Conservation (phyloP, 2,329 filamentous ascomycete species). For the Clonostachys byssicola region DNA sequence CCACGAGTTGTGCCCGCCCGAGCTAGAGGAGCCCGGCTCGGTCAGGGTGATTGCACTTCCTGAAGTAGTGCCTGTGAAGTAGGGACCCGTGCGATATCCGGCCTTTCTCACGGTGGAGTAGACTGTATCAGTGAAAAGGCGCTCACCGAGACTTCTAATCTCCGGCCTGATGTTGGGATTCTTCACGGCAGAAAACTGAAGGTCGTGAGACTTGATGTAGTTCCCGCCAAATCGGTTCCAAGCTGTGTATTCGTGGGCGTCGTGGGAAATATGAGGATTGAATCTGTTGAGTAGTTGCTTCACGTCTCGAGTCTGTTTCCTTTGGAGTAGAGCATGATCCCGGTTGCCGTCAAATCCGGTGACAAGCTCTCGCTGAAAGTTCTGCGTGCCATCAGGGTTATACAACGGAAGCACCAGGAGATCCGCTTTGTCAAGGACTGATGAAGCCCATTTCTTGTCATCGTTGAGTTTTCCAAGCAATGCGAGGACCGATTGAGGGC, state of each 20-base stretch:
- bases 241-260: slow-evolving; percentile 6
- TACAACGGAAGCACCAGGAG: slow-evolving; percentile 5
- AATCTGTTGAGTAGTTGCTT: slow-evolving; percentile 3
- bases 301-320: slow-evolving; percentile 4
- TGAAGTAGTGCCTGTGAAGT: slow-evolving; percentile 3
- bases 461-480: slow-evolving; percentile 4
- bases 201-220: slow-evolving; percentile 4
- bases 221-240: slow-evolving; percentile 1
- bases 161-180: slow-evolving; percentile 5
- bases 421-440: slow-evolving; percentile 3
- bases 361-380: slow-evolving; percentile 5
- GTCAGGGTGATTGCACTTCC: slow-evolving; percentile 1
- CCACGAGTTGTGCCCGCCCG: slow-evolving; percentile 2
- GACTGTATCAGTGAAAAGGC: slow-evolving; percentile 3
- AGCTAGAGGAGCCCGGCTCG: slow-evolving; percentile 5
- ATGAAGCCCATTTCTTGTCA: slow-evolving; percentile 2
- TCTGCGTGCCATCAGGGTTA: slow-evolving; percentile 5
- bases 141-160: slow-evolving; percentile 3
- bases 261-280: slow-evolving; percentile 4
- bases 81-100: slow-evolving; percentile 4
- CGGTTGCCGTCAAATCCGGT: slow-evolving; percentile 5
- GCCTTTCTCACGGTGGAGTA: slow-evolving; percentile 1
- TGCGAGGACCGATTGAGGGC: slow-evolving; percentile 5
- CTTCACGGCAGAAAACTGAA: slow-evolving; percentile 3
- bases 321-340: slow-evolving; percentile 5